These are phyloP conservation scores for Auricularia auricula-judae DNA, from an alignment of 768 basidiomycete genomes.

Conservation along the genomic window DNA sequence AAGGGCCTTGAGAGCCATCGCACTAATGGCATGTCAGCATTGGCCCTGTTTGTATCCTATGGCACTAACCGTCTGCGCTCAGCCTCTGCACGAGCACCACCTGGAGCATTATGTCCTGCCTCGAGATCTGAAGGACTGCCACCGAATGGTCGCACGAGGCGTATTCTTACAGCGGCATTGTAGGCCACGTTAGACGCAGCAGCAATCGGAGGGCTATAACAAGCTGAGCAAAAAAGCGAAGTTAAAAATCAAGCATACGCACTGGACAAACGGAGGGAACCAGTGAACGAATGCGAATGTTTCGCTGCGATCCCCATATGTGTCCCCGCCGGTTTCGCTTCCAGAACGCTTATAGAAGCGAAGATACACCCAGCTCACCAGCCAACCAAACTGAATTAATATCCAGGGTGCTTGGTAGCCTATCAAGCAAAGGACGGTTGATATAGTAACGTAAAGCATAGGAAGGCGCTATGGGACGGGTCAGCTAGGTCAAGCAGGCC, in stretches of 20 bases:
- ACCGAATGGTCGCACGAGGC: constrained; percentile 56
- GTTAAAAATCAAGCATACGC: constrained; percentile 23
- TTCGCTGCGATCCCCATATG: constrained; percentile 89
- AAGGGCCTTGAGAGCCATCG: constrained; percentile 91
- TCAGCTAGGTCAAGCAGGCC: background rate
- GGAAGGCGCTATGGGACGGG: constrained; percentile 57
- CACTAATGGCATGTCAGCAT: constrained; percentile 33
- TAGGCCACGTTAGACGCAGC: constrained; percentile 58
- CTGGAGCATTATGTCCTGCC: constrained; percentile 59
- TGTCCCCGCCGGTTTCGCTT: constrained; percentile 46
- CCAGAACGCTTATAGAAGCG: constrained; percentile 91
- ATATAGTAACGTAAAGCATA: constrained; percentile 89
- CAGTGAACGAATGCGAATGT: constrained; percentile 91
- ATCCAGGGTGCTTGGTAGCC: constrained; percentile 88
- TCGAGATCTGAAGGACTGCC: constrained; percentile 51
- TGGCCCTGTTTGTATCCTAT: constrained; percentile 5
- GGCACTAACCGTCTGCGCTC: constrained; percentile 75
- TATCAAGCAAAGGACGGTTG: constrained; percentile 70
- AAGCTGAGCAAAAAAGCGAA: constrained; percentile 1
- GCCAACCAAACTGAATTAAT: constrained; percentile 98
- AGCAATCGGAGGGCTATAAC: constrained; percentile 34
- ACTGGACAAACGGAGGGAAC: constrained; percentile 97
- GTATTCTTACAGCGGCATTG: constrained; percentile 44
- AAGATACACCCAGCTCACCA: constrained; percentile 89
- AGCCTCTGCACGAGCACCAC: constrained; percentile 88